These are phyloP conservation scores for Herpetomonas tarakana DNA, from an alignment of 208 protist species.

Conservation along the genomic window DNA sequence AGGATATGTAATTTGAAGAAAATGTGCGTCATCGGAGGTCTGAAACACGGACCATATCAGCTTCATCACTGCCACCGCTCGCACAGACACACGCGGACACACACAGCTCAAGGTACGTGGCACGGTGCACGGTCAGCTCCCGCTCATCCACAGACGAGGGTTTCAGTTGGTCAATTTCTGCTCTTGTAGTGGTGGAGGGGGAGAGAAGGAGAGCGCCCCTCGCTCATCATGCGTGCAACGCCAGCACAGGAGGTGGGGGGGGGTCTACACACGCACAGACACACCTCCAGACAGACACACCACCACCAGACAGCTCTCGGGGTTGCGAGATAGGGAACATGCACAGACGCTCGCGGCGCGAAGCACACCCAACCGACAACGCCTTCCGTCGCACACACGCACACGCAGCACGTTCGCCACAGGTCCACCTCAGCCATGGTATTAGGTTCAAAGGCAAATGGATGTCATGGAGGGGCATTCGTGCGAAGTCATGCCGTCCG, in stretches of 20 bases:
- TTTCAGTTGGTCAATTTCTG: constrained; percentile 13
- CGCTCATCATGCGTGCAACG: constrained; percentile 16
- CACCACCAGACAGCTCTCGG: constrained; percentile 11
- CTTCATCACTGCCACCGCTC: constrained; percentile 36
- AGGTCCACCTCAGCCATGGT: not conserved
- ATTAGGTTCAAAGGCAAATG: constrained; percentile 1
- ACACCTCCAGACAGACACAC: constrained; percentile 1
- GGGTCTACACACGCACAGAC: not conserved
- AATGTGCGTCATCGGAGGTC: constrained; percentile 60
- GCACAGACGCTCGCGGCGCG: constrained; percentile 2
- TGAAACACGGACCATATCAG: constrained; percentile 85
- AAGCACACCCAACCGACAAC: constrained; percentile 22
- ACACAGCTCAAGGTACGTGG: constrained; percentile 4
- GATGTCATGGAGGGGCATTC: not conserved
- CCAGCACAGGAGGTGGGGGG: not conserved
- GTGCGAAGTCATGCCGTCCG: not conserved
- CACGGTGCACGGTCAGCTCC: too few species aligned
- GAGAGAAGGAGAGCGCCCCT: constrained; percentile 15
- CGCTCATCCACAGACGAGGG: constrained; percentile 1
- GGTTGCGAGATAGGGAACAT: constrained; percentile 26
- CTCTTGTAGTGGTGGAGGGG: constrained; percentile 10
- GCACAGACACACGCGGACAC: not conserved
- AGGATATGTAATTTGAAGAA: constrained; percentile 46
- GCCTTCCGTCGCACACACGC: constrained; percentile 4
- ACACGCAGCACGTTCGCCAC: not conserved